phyloP scores from a whole-genome alignment of 176 grass and related monocot species.

The Triticum urartu region DNA sequence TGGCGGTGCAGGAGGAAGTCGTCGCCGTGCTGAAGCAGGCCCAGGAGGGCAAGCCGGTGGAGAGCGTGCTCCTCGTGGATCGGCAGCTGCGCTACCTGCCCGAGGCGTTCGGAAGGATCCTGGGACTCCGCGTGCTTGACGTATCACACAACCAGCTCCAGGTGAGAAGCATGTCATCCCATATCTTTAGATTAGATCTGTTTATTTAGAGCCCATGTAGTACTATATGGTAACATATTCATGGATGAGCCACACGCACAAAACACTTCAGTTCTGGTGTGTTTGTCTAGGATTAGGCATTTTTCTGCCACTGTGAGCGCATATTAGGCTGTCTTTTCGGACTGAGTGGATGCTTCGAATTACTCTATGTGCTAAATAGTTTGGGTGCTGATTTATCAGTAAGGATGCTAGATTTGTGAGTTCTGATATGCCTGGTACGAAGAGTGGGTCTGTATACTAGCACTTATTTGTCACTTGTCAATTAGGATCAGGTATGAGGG shows the following conservation, averaged over 20 bases:
- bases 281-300: neutral
- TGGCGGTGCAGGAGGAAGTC: conserved; percentile 55
- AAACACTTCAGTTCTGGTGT: neutral
- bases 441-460: neutral
- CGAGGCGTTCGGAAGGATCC: conserved; percentile 68
- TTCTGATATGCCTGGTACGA: neutral
- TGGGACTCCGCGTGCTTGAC: conserved; percentile 68
- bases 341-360: neutral
- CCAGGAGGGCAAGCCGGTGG: conserved; percentile 45
- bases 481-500: neutral
- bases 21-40: conserved; percentile 52
- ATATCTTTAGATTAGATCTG: conserved; percentile 8
- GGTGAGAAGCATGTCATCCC: conserved; percentile 42
- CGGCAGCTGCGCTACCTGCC: conserved; percentile 65
- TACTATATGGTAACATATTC: neutral
- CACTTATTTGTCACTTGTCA: neutral
- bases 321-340: neutral
- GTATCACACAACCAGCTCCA: conserved; percentile 74
- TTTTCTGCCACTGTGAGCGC: neutral
- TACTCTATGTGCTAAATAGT: neutral
- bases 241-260: neutral
- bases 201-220: neutral
- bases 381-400: neutral
- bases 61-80: conserved; percentile 51
- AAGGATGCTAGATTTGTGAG: neutral